Evolutionary conservation across 176 grass and related monocot genomes (phyloP).

Genomic region (Eleusine indica): DNA sequence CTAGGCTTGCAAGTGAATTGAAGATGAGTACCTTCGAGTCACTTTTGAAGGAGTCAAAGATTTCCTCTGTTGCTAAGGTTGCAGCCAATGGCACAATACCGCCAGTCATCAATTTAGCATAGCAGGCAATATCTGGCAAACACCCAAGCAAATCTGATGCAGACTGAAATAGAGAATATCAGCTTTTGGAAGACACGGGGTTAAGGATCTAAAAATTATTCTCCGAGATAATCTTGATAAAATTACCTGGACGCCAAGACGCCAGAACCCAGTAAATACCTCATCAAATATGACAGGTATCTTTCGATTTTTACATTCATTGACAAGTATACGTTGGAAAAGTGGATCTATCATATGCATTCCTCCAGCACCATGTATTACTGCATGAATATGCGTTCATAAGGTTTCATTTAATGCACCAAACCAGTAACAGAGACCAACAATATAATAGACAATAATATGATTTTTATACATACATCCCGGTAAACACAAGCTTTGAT

Average conservation of each 20-base stretch:
- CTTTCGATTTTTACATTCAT: slow-evolving; percentile 60
- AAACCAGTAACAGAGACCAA: not conserved
- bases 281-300: slow-evolving; percentile 98
- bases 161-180: slow-evolving; percentile 54
- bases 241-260: slow-evolving; percentile 77
- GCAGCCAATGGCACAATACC: slow-evolving; percentile 82
- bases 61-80: slow-evolving; percentile 75
- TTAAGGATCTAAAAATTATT: not conserved
- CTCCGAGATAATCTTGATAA: not conserved
- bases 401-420: slow-evolving; percentile 18
- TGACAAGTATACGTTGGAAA: slow-evolving; percentile 79
- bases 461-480: slow-evolving; percentile 3
- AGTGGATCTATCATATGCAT: slow-evolving; percentile 95
- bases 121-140: slow-evolving; percentile 87
- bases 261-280: slow-evolving; percentile 95
- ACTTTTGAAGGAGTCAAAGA: slow-evolving; percentile 85
- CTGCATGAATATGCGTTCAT: slow-evolving; percentile 43
- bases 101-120: slow-evolving; percentile 94
- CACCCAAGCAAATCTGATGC: slow-evolving; percentile 81
- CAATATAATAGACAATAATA: not conserved
- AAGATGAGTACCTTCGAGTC: slow-evolving; percentile 71
- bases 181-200: not conserved
- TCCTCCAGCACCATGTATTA: slow-evolving; percentile 91
- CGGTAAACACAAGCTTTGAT: not conserved
- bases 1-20: slow-evolving; percentile 13